Percentiles rank a stretch among this genome's conserved stretches.
Evolutionary conservation across 108 stramenopile genomes (phyloP).

Genomic region (Skeletonema grethae): DNA sequence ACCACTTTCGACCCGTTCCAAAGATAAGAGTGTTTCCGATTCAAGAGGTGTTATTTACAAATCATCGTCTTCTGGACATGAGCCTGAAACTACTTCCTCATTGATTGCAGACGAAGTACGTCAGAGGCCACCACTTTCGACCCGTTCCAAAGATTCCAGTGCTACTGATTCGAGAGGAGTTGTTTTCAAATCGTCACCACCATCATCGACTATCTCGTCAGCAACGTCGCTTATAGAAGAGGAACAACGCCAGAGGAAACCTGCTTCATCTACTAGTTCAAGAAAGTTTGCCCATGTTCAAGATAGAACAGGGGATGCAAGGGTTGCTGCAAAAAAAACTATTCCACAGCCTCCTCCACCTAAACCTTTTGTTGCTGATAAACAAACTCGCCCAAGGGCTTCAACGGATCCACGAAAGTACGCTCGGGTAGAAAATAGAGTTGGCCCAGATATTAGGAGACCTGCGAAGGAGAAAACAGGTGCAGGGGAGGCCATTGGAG

Average conservation of each 20-base stretch:
- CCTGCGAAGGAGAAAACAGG: neutral
- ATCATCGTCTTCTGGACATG: neutral
- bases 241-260: neutral
- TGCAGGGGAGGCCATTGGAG: neutral
- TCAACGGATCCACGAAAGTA: constrained; percentile 5
- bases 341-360: neutral
- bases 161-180: constrained; percentile 1
- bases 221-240: neutral
- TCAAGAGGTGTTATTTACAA: constrained; percentile 1
- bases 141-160: neutral
- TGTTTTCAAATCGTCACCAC: neutral
- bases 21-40: neutral
- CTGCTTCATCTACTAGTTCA: neutral
- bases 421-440: neutral
- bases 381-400: constrained; percentile 1
- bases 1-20: neutral
- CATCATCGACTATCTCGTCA: too few species aligned
- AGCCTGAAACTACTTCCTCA: neutral
- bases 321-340: neutral
- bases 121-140: neutral
- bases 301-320: constrained; percentile 1
- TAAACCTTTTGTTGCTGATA: neutral
- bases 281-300: neutral
- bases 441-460: constrained; percentile 1
- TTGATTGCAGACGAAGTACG: neutral